phyloP scores from a whole-genome alignment of 768 basidiomycete species.

The Phaeolepiota aurea region DNA sequence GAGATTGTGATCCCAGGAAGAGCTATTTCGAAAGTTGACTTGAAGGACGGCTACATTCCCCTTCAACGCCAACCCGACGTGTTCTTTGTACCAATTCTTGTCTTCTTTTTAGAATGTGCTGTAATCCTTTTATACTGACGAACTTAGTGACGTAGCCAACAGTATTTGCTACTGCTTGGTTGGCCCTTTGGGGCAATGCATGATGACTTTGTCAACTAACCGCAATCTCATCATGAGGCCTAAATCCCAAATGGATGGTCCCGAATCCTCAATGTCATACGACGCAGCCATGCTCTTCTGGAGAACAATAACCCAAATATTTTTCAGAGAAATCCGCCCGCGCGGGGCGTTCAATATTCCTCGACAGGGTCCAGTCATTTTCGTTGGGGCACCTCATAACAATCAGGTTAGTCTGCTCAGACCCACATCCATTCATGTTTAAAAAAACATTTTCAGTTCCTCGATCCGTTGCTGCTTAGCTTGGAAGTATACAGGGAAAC shows the following conservation, averaged over 20 bases:
- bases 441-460: constrained; percentile 62
- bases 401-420: constrained; percentile 56
- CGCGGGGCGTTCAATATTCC: constrained; percentile 95
- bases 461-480: constrained; percentile 81
- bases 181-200: no score
- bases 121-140: no score
- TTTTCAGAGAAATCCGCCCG: constrained; percentile 93
- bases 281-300: constrained; percentile 80
- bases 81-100: no score
- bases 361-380: constrained; percentile 81
- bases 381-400: constrained; percentile 87
- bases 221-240: not conserved
- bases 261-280: constrained; percentile 33
- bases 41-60: no score
- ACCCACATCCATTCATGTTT: constrained; percentile 1
- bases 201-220: no score
- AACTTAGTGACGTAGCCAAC: no score
- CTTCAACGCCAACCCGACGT: no score
- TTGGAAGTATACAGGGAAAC: constrained; percentile 84
- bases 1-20: no score
- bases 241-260: not conserved
- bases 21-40: no score
- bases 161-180: no score
- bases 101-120: no score
- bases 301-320: constrained; percentile 81